Evolutionary conservation across 2,329 filamentous ascomycete genomes (phyloP).

Genomic region (Chaetomiaceae sp.): DNA sequence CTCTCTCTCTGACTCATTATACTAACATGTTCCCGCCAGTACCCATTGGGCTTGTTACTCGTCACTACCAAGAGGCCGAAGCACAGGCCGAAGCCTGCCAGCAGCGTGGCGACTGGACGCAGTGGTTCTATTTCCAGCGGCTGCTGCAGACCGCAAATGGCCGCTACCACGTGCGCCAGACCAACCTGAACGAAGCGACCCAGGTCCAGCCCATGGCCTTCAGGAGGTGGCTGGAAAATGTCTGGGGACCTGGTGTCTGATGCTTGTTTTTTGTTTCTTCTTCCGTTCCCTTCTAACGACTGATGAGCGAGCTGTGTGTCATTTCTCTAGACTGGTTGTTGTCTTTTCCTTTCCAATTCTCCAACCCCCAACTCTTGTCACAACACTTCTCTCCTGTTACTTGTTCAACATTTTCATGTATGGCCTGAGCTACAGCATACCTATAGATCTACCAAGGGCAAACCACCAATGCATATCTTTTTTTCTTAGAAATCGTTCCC

Average conservation of each 20-base stretch:
- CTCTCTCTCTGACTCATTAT: conserved; percentile 4
- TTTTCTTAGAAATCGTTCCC: too few species aligned
- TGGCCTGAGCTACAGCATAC: too few species aligned
- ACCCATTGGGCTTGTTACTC: conserved; percentile 33
- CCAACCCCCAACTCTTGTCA: too few species aligned
- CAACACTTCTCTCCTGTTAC: too few species aligned
- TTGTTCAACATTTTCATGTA: too few species aligned
- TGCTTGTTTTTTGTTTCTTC: background rate
- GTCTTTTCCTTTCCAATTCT: too few species aligned
- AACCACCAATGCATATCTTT: too few species aligned
- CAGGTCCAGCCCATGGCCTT: conserved; percentile 45
- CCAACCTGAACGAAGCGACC: conserved; percentile 51
- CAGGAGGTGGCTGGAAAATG: conserved; percentile 46
- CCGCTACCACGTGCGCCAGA: conserved; percentile 56
- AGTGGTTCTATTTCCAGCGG: conserved; percentile 50
- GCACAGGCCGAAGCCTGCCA: conserved; percentile 37
- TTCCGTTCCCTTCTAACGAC: background rate
- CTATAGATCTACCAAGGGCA: too few species aligned
- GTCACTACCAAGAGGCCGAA: conserved; percentile 36
- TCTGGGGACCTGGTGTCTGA: conserved; percentile 34
- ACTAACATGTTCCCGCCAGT: conserved; percentile 28
- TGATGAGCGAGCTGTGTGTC: background rate
- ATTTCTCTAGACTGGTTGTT: too few species aligned
- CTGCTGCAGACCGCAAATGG: conserved; percentile 63
- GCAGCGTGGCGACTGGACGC: conserved; percentile 42